Conservation (phyloP, 768 basidiomycete species). For the Chlorophyllum brunneum region DNA sequence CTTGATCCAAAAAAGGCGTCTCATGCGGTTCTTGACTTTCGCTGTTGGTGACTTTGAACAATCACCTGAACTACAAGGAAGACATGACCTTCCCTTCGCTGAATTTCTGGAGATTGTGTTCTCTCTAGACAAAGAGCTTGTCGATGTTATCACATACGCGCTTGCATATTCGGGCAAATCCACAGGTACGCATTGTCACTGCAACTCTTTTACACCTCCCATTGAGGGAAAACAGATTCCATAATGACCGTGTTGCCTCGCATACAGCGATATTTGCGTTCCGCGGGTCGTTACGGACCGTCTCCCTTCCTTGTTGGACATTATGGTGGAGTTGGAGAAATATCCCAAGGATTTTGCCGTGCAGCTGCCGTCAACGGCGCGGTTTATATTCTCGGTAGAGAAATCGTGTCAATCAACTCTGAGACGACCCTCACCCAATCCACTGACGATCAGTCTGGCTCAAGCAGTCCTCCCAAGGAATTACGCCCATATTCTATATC, state of each 20-base stretch:
- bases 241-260: conserved; percentile 66
- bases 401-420: conserved; percentile 29
- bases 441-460: neutral
- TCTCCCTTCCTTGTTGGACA: conserved; percentile 89
- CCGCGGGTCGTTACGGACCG: conserved; percentile 79
- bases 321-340: conserved; percentile 90
- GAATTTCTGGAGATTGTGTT: conserved; percentile 66
- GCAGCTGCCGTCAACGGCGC: conserved; percentile 78
- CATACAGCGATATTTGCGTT: conserved; percentile 68
- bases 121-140: conserved; percentile 52
- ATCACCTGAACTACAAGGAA: conserved; percentile 51
- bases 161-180: conserved; percentile 65
- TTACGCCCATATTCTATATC: conserved; percentile 36
- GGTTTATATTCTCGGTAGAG: conserved; percentile 67
- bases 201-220: neutral
- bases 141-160: conserved; percentile 67
- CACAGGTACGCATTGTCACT: conserved; percentile 42
- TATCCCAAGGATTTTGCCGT: conserved; percentile 88
- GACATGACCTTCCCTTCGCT: conserved; percentile 52
- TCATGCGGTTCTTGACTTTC: conserved; percentile 91
- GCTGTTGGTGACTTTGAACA: conserved; percentile 72
- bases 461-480: neutral
- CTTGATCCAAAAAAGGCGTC: conserved; percentile 79
- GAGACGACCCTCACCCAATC: neutral
- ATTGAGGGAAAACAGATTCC: conserved; percentile 43